phyloP scores from a whole-genome alignment of 2,329 filamentous ascomycete genomes.

The Colletotrichum sp. region DNA sequence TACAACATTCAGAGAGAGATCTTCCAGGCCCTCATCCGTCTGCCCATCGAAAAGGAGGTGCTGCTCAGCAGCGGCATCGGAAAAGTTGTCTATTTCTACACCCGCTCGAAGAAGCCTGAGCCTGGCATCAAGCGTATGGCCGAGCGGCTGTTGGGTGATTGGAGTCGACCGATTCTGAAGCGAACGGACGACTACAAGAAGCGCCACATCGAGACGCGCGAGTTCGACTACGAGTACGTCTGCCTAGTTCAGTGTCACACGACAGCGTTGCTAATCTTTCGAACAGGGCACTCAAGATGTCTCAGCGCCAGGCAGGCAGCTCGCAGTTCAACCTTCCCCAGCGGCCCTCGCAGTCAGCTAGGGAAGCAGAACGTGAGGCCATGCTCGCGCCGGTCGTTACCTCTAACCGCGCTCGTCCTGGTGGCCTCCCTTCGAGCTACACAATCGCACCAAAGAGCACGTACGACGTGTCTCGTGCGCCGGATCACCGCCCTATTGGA shows the following conservation, averaged over 20 bases:
- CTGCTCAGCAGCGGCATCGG: slow-evolving; percentile 92
- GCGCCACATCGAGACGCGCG: slow-evolving; percentile 68
- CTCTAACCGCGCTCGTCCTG: slow-evolving; percentile 62
- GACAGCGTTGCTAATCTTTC: slow-evolving; percentile 1
- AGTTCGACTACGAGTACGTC: slow-evolving; percentile 66
- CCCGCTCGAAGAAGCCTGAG: slow-evolving; percentile 90
- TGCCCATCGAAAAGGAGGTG: slow-evolving; percentile 90
- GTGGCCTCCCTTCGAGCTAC: slow-evolving; percentile 61
- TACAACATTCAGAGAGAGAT: slow-evolving; percentile 98
- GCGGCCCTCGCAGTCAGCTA: slow-evolving; percentile 46
- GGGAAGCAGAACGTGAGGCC: slow-evolving; percentile 61
- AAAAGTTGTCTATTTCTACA: slow-evolving; percentile 97
- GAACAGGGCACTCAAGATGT: slow-evolving; percentile 57
- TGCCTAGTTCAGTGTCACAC: background rate
- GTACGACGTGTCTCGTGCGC: slow-evolving; percentile 56
- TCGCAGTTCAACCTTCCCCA: slow-evolving; percentile 57
- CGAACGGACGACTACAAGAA: slow-evolving; percentile 95
- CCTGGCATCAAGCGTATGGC: slow-evolving; percentile 90
- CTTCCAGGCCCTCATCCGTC: slow-evolving; percentile 77
- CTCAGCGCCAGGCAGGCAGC: slow-evolving; percentile 50
- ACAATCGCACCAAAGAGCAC: slow-evolving; percentile 67
- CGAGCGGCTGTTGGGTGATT: slow-evolving; percentile 90
- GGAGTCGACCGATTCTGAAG: slow-evolving; percentile 93
- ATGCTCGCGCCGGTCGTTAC: slow-evolving; percentile 60
- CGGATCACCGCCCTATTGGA: slow-evolving; percentile 65